These are phyloP conservation scores for Primulina tabacum DNA, from an alignment of 257 asterid species.

Conservation along the genomic window DNA sequence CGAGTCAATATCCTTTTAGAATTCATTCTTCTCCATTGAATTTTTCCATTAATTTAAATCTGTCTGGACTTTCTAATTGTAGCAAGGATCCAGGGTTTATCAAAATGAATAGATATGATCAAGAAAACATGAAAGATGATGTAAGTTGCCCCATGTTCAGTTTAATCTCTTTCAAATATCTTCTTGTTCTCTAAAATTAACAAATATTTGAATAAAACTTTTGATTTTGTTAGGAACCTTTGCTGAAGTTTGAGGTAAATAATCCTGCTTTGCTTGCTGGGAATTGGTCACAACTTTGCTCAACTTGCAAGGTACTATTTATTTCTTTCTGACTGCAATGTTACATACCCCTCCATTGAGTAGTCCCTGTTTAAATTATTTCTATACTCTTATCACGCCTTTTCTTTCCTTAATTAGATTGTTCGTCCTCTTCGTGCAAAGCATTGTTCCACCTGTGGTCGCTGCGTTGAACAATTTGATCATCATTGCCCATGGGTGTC, in stretches of 20 bases:
- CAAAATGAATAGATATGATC: conserved; percentile 55
- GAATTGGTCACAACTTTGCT: conserved; percentile 97
- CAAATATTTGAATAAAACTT: conserved; percentile 4
- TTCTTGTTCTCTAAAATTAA: not conserved
- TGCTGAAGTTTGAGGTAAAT: conserved; percentile 71
- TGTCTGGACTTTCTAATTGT: conserved; percentile 31
- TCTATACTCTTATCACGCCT: conserved; percentile 18
- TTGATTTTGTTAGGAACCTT: conserved; percentile 65
- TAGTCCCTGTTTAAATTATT: conserved; percentile 12
- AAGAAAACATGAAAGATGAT: conserved; percentile 76
- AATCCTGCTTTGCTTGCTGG: conserved; percentile 93
- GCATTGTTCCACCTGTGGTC: conserved; percentile 98
- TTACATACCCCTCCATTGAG: not conserved
- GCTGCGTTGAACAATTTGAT: conserved; percentile 98
- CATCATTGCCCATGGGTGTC: conserved; percentile 99
- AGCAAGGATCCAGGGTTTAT: conserved; percentile 98
- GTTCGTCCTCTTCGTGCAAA: conserved; percentile 99
- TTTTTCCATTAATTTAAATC: conserved; percentile 18
- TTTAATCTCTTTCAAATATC: not conserved
- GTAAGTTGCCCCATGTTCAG: conserved; percentile 43
- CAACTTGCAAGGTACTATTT: conserved; percentile 88
- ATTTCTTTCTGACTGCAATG: conserved; percentile 11
- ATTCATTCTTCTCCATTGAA: not conserved
- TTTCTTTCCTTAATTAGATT: conserved; percentile 53
- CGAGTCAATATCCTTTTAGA: conserved; percentile 10